phyloP scores from a whole-genome alignment of 2,329 filamentous ascomycete species.

The Pseudonectria foliicola region DNA sequence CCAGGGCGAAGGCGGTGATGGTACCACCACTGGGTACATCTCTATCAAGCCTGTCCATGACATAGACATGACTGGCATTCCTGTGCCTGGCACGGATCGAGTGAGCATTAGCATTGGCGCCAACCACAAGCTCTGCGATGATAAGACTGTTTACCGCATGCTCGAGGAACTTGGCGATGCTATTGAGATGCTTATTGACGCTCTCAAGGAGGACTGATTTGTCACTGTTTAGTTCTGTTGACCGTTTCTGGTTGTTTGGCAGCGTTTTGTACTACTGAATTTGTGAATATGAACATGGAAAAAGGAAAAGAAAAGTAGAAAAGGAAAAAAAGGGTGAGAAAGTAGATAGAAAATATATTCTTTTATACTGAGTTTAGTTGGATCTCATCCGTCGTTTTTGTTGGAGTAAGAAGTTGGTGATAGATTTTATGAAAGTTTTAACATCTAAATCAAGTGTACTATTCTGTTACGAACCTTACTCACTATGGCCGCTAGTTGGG shows the following conservation, averaged over 20 bases:
- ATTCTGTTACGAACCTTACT: no score
- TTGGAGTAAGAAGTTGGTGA: no score
- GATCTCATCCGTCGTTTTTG: no score
- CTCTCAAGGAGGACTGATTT: background rate
- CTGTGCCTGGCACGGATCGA: conserved; percentile 1
- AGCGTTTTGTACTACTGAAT: no score
- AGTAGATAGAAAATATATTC: no score
- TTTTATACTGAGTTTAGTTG: no score
- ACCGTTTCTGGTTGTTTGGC: background rate
- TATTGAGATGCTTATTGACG: conserved; percentile 1
- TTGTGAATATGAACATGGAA: no score
- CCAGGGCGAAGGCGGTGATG: conserved; percentile 1
- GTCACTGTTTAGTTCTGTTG: background rate
- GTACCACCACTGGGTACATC: conserved; percentile 1
- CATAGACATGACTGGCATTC: conserved; percentile 1
- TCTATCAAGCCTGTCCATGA: conserved; percentile 1
- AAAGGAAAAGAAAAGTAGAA: no score
- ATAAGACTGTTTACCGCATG: conserved; percentile 1
- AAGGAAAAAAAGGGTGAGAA: no score
- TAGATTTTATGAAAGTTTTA: no score
- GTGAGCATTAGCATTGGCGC: background rate
- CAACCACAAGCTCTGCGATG: conserved; percentile 1
- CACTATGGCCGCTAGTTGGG: no score
- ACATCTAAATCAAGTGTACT: no score
- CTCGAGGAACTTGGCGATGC: conserved; percentile 1